Conservation (phyloP, 257 asterid genomes). For the Fraxinus americana region DNA sequence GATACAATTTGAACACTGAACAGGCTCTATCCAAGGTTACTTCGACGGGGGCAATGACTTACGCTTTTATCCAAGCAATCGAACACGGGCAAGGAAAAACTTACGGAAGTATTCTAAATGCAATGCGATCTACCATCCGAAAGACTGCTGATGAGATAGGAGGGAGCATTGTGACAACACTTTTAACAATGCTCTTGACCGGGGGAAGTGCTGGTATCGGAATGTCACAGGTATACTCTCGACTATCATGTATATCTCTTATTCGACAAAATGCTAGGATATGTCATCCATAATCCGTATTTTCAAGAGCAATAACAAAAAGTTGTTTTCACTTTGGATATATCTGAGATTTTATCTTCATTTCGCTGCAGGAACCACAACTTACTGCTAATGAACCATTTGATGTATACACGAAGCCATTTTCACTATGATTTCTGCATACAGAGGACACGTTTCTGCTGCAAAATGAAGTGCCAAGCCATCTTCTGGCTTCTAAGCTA, state of each 20-base stretch:
- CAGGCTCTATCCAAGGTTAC: constrained; percentile 91
- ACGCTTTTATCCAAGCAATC: constrained; percentile 85
- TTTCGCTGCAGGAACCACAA: constrained; percentile 73
- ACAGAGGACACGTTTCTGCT: background rate
- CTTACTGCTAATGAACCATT: constrained; percentile 72
- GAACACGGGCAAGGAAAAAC: constrained; percentile 77
- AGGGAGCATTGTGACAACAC: constrained; percentile 62
- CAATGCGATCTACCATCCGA: constrained; percentile 78
- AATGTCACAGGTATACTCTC: constrained; percentile 60
- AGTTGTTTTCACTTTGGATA: background rate
- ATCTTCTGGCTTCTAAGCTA: background rate
- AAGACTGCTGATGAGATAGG: constrained; percentile 45
- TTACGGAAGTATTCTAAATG: constrained; percentile 74
- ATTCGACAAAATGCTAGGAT: too few species aligned
- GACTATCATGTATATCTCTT: too few species aligned
- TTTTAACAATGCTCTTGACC: constrained; percentile 75
- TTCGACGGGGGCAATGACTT: constrained; percentile 97
- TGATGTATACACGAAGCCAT: constrained; percentile 78
- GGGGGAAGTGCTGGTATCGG: constrained; percentile 77
- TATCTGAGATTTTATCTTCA: background rate
- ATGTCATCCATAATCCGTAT: too few species aligned
- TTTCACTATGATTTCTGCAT: constrained; percentile 47
- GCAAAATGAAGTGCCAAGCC: constrained; percentile 6
- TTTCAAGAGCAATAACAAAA: too few species aligned
- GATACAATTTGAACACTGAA: constrained; percentile 16